Base-by-base conservation (phyloP, 2,329 filamentous ascomycete species). In the Trichoderma sp. region DNA sequence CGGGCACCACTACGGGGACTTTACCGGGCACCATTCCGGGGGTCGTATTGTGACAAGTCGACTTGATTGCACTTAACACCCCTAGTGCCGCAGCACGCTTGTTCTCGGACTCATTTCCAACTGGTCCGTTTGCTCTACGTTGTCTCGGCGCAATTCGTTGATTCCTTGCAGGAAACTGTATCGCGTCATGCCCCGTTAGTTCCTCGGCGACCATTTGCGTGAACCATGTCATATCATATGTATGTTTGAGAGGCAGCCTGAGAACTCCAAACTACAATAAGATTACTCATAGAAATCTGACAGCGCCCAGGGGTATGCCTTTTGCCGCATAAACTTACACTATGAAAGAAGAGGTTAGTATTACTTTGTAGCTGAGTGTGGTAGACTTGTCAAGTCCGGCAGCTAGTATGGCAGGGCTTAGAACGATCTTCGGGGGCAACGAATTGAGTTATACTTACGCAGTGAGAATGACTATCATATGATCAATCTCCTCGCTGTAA, bases 101-200 rank as follows among this genome's bases (percentile, higher is more conserved):
- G 40, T 35, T 52, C 8, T 67, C 64, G 64, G 64, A 29, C 35
- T 64, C n/a, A 47, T n/a, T 67, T 49, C 64, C 64, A 67, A 58
- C 40, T 67, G 64, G 64, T 6, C 14, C n/a, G 47, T 21, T 47
- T 24, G 29, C 64, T 19, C 40, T 49, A 8, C 27, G n/a, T 8
- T 24, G 53, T 67, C 16, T 66, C 37, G 16, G 31, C 19, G 60
- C 60, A 53, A 64, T 64, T 52, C 47, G 14, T 53, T 64, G 33
- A 43, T 49, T 56, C 61, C 49, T 43, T 52, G 61, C 49, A 33
- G 40, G 19, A 29, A 43, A 49, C 29, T 31, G 35, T 52, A 53
- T 56, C 27, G 63, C 40, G 63, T 27, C 53, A 27, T 49, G 29
- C 5, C 4, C 10, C 24, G 49, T 37, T 10, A 24, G 43, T 21